Base-by-base conservation (phyloP, 2,329 filamentous ascomycete species). In the Aureobasidium subglaciale region DNA sequence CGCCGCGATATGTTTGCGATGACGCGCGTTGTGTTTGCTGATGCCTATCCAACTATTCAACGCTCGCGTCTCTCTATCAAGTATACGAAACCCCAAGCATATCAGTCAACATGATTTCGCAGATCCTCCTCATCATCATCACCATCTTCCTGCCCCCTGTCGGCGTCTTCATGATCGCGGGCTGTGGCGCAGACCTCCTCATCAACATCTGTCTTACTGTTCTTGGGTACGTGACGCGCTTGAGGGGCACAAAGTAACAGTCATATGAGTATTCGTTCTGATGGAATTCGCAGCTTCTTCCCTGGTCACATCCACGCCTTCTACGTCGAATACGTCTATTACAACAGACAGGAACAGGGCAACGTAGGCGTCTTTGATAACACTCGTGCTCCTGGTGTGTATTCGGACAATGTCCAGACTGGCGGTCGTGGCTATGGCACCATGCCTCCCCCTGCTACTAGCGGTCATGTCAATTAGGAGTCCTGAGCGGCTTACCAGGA, bases 311-410 rank as follows among this genome's bases (percentile, higher is more conserved):
- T 92, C 53, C 72, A 69, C 52, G 87, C 87, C 40, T 90, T 91
- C 70, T 93, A 91, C 68, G 62, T 90, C 59, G 83, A 90, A 71
- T 95, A 90, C 68, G 77, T 95, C 59, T 95, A 91, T 74, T 92
- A 86, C 70, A 82, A 88, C 64, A 85, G 86, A 35, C 79, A 78
- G 53, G 84, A 88, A 62, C 80, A 84, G 67, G 77, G 78, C 2
- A 72, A 76, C 42, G 73, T 79, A 30, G 86, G 86, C 5, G 74
- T 76, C 10, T 76, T 77, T 58, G 73, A 78, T 18, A 73, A 75
- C 4, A 65, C 71, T 8, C 78, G 76, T 2, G 86, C 86, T 1
- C 83, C 87, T 0, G 86, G 86, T 25, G 80, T 91, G 16, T 91
- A 86, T 68, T 87, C 83, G 63, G 79, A 87, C 32, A 80, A 81